Percentiles rank a stretch among this genome's conserved stretches.
Conservation (phyloP, 441 rosid genomes). For the Macaranga tanarius region DNA sequence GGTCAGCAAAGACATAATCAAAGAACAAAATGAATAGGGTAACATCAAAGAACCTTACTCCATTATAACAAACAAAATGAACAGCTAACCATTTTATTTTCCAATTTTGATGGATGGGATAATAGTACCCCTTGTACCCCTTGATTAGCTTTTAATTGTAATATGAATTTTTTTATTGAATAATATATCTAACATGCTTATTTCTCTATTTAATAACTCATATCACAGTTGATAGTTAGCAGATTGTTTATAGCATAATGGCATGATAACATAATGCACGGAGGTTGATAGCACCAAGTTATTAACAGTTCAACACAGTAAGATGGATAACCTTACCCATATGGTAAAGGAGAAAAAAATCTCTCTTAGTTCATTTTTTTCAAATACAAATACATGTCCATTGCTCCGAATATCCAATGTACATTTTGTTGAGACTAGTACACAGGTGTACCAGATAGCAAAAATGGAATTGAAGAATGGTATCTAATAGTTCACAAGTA, state of each 20-base stretch:
- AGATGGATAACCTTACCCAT: not conserved
- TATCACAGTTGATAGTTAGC: not conserved
- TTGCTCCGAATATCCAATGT: not conserved
- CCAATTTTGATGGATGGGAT: not conserved
- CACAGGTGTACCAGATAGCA: not conserved
- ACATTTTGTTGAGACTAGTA: not conserved
- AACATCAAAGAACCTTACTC: not conserved
- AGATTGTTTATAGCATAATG: no score
- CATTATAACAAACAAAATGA: not conserved
- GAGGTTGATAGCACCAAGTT: not conserved
- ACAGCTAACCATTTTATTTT: not conserved
- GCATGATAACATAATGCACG: not conserved
- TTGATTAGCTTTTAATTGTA: not conserved
- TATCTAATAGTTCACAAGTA: not conserved
- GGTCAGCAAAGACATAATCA: not conserved
- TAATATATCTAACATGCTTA: not conserved
- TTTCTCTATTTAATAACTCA: not conserved
- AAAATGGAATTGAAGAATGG: not conserved
- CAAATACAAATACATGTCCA: not conserved
- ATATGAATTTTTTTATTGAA: not conserved
- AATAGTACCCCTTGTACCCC: not conserved
- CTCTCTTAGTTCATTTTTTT: not conserved
- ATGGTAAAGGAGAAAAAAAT: not conserved
- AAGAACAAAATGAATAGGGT: not conserved
- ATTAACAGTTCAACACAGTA: not conserved